Percentiles rank a stretch among this genome's conserved stretches.
Conservation (phyloP, 306 rosid genomes). For the Crotalaria pallida region DNA sequence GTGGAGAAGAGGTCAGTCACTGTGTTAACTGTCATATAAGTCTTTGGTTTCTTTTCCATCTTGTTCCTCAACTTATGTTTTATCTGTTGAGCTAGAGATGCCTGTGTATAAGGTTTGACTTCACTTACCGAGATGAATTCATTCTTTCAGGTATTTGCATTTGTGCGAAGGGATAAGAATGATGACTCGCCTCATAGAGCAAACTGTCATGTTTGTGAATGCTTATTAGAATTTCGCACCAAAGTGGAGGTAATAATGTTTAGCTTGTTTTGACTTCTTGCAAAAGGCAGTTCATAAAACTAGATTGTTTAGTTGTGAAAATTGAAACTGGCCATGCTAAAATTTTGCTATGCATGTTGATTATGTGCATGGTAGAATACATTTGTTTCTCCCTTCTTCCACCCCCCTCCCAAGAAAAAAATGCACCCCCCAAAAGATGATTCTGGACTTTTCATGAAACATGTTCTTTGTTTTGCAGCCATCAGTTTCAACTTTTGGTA, state of each 20-base stretch:
- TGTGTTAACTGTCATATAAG: neutral
- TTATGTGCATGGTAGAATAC: neutral
- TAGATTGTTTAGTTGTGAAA: neutral
- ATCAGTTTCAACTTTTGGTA: constrained; percentile 54
- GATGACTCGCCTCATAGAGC: constrained; percentile 75
- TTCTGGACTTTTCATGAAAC: constrained; percentile 9
- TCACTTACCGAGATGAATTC: constrained; percentile 9
- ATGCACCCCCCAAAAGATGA: neutral
- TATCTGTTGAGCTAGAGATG: neutral
- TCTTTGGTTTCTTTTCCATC: neutral
- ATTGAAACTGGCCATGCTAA: neutral
- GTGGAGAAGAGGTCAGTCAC: constrained; percentile 70
- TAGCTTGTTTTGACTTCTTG: constrained; percentile 5
- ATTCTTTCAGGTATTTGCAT: constrained; percentile 80
- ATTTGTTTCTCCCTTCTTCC: neutral
- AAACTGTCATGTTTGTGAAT: constrained; percentile 83
- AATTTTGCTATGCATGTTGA: neutral
- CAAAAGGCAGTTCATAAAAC: neutral
- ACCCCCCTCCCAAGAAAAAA: neutral
- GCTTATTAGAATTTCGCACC: constrained; percentile 72
- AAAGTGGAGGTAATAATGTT: constrained; percentile 66
- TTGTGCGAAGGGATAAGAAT: constrained; percentile 56
- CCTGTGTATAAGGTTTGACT: neutral
- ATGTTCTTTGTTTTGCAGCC: constrained; percentile 41
- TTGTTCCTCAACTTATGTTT: neutral